Base-by-base conservation (phyloP, 345 rosid genomes). In the Brassica incana region DNA sequence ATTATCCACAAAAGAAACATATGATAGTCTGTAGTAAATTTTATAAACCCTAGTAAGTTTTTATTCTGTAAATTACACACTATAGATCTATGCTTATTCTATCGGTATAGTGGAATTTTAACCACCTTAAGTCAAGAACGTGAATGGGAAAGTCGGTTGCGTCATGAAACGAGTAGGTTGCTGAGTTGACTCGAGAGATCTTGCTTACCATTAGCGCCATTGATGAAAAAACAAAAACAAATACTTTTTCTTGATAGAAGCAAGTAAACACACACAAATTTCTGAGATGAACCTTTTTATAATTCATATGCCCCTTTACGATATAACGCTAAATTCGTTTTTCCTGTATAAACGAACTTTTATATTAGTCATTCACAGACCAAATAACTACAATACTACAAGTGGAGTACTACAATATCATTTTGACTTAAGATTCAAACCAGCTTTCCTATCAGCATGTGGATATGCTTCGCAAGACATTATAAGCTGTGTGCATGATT, bases 81-180 rank as follows among this genome's bases (percentile, higher is more conserved):
- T 15, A 52, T 52, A 52, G 7, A 52, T 48, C 4, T 6, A n/a
- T 52, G 59, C 23, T 15, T 52, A 8, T 52, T 23, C 74, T 20
- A 10, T 73, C 30, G 6, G 36, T 20, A 0, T 67, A 77, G 3
- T 29, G 6, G 4, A 76, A 16, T 48, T 70, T 83, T 14, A 81
- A 27, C 71, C 78, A 81, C 14, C 45, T 0, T 0, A 73, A 14
- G n/a, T 83, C 85, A 73, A 77, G 10, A 30, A 52, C 12, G 80
- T 69, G 69, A 83, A 69, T 2, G 85, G 83, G 6, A 85, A 63
- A 70, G 12, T 38, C n/a, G 48, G 14, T 45, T 45, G n/a, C n/a
- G n/a, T 69, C 61, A 10, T 66, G 7, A 18, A 23, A 66, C 30
- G 70, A 66, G 70, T 66, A 1, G 38, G 58, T 45, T 74, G 65